Conservation (phyloP, 805 yeast genomes). For the Saturnispora gosingensis region DNA sequence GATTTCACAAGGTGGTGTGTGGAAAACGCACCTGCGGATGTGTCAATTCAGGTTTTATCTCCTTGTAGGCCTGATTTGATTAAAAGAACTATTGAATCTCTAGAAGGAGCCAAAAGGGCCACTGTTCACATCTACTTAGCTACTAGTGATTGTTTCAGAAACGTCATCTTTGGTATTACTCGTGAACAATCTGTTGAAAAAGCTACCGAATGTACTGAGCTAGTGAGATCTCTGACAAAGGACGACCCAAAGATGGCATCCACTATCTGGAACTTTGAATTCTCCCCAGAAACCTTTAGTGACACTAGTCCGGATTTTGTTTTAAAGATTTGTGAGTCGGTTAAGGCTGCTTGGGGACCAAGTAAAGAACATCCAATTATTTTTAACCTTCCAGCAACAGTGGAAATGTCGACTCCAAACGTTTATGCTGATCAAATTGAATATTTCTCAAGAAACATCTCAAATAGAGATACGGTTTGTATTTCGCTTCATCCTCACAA, state of each 20-base stretch:
- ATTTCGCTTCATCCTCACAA: slow-evolving; percentile 77
- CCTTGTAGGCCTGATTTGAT: slow-evolving; percentile 73
- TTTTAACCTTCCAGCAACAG: slow-evolving; percentile 79
- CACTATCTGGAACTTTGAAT: slow-evolving; percentile 68
- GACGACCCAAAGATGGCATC: slow-evolving; percentile 45
- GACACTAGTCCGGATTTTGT: slow-evolving; percentile 61
- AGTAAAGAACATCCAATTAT: slow-evolving; percentile 56
- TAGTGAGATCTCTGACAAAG: slow-evolving; percentile 59
- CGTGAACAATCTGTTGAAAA: slow-evolving; percentile 48
- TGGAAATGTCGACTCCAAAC: slow-evolving; percentile 73
- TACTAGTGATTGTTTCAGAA: slow-evolving; percentile 64
- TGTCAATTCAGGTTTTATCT: slow-evolving; percentile 63
- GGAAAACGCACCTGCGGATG: slow-evolving; percentile 67
- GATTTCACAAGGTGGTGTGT: slow-evolving; percentile 73
- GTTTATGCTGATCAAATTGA: slow-evolving; percentile 81
- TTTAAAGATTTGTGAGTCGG: slow-evolving; percentile 62
- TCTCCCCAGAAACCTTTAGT: slow-evolving; percentile 73
- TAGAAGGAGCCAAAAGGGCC: slow-evolving; percentile 67
- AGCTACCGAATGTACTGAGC: slow-evolving; percentile 54
- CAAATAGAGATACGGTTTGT: slow-evolving; percentile 61
- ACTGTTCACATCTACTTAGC: slow-evolving; percentile 72
- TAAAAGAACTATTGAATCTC: slow-evolving; percentile 59
- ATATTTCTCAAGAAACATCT: slow-evolving; percentile 51
- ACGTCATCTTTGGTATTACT: slow-evolving; percentile 58
- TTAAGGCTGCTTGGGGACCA: slow-evolving; percentile 68